Conservation (phyloP, 352 stramenopile genomes). For the Bremia lactucae region DNA sequence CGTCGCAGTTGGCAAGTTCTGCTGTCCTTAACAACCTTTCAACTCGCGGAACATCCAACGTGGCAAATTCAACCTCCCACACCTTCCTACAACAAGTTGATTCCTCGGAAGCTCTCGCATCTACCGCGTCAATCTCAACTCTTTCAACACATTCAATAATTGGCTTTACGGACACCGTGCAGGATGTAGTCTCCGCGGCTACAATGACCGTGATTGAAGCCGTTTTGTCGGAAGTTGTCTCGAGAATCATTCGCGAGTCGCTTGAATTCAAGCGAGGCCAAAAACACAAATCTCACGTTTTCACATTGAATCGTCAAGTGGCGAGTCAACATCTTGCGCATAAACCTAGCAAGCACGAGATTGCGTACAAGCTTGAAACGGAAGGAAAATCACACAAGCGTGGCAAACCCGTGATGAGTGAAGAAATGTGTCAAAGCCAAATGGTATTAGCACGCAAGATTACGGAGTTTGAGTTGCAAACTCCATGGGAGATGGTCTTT, state of each 20-base stretch:
- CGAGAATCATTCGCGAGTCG: background rate
- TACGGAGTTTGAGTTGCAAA: slow-evolving; percentile 12
- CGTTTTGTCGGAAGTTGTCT: background rate
- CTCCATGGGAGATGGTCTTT: slow-evolving; percentile 31
- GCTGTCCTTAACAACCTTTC: too few species aligned
- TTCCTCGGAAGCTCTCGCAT: too few species aligned
- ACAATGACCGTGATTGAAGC: background rate
- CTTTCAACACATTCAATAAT: too few species aligned
- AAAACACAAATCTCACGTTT: slow-evolving; percentile 1
- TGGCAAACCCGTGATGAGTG: slow-evolving; percentile 10
- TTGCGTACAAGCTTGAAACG: background rate
- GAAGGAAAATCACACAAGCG: slow-evolving; percentile 4
- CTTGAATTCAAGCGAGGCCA: background rate
- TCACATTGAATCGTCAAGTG: background rate
- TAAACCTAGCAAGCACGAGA: slow-evolving; percentile 3
- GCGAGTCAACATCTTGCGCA: background rate
- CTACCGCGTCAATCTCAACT: too few species aligned
- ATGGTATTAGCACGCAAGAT: slow-evolving; percentile 12
- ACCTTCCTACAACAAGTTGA: too few species aligned
- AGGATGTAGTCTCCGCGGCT: background rate
- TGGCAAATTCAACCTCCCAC: too few species aligned
- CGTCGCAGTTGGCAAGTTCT: too few species aligned
- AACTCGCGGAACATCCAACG: too few species aligned
- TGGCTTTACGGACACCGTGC: too few species aligned
- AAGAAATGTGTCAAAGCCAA: slow-evolving; percentile 10